Conservation (phyloP, 345 rosid species). For the Salix arbutifolia region DNA sequence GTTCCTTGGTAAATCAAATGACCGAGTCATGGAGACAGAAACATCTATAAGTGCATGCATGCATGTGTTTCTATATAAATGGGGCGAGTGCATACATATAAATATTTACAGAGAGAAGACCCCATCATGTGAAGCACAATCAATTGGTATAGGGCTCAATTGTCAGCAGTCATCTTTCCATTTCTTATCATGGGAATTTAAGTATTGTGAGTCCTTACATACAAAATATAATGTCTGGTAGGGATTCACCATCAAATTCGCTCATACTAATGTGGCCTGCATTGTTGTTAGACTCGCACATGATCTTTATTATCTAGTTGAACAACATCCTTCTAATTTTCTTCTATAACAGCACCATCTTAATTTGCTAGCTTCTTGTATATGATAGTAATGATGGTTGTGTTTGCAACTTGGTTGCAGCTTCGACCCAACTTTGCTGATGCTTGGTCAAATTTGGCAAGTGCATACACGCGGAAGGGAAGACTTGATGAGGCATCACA, state of each 20-base stretch:
- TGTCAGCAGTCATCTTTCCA: too few species aligned
- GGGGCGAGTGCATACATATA: not conserved
- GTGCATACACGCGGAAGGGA: slow-evolving; percentile 97
- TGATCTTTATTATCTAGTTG: not conserved
- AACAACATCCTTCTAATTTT: not conserved
- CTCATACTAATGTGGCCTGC: too few species aligned
- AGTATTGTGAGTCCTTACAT: too few species aligned
- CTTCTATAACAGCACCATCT: not conserved
- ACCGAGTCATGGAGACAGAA: not conserved
- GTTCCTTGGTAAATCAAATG: not conserved
- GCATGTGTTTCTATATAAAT: not conserved
- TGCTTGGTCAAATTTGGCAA: slow-evolving; percentile 98
- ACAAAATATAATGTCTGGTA: too few species aligned
- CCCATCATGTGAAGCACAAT: too few species aligned
- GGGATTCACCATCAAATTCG: not conserved
- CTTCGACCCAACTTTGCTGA: slow-evolving; percentile 93
- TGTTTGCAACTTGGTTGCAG: slow-evolving; percentile 37
- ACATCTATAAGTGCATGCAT: not conserved
- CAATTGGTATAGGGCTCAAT: too few species aligned
- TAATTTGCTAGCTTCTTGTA: not conserved
- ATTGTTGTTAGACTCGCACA: not conserved
- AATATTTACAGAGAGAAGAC: too few species aligned
- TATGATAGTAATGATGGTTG: not conserved
- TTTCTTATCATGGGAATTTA: too few species aligned
- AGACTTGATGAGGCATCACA: slow-evolving; percentile 89